Evolutionary conservation across 495 filamentous ascomycete genomes (phyloP), one percentile per base, ranked within the genome.

Genomic region (Talaromyces wortmannii): DNA sequence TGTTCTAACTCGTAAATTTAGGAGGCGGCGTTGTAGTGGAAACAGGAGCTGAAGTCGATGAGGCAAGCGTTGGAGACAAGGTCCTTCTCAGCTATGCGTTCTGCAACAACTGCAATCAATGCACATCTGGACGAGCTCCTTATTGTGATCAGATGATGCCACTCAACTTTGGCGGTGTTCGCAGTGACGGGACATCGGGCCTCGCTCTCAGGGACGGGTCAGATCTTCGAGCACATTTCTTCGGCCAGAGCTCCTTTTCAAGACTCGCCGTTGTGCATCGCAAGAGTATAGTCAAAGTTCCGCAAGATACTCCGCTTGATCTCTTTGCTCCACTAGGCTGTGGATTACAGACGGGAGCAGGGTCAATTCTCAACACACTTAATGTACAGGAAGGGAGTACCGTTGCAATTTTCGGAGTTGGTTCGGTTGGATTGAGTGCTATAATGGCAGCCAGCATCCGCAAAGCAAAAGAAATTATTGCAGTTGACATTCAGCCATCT

Each of bases 291-390:
- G 73, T 78, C 11, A 68, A 61, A 46, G 44, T 57, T 0, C 17
- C 56, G 12, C 16, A 48, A 0, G 55, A 59, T 0, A 63, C 61
- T 0, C 65, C 76, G 16, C 52, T 78, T 8, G 66, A 58, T 4
- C 30, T 65, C 0, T 63, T 69, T 12, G 72, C 75, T 13, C 71
- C 76, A 2, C 48, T 79, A n/a, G 74, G 75, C 0, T 79, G 75
- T 55, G 76, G 76, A 0, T 71, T 75, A 63, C 69, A 74, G 33
- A 79, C 76, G 3, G 76, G 75, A 10, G 71, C 71, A 6, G 74
- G 71, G 8, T 69, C 76, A 0, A 63, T 78, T 13, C 49, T 78
- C 11, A 77, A 77, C 52, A 56, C 69, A 2, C 57, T 76, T 3
- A 57, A 67, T 30, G 69, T 70, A 0, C 58, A 50, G 30, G 7